Base-by-base conservation (phyloP, 768 basidiomycete species). In the Neoboletus magnificus region DNA sequence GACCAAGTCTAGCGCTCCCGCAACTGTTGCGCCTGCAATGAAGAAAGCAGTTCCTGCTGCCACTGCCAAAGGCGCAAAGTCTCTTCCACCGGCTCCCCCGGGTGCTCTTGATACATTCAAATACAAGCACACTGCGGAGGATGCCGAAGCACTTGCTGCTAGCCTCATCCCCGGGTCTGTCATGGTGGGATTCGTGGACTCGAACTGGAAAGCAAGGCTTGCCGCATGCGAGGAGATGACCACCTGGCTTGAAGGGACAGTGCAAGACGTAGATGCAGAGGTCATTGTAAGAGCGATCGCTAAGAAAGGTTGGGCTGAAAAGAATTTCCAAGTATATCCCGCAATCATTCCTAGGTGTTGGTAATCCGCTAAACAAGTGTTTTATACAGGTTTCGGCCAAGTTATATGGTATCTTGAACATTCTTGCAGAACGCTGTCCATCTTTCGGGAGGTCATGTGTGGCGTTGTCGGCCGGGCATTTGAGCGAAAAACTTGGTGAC, bases 261-360 rank as follows among this genome's bases (percentile, higher is more conserved):
- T 84, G 13, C 78, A 81, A 33, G 76, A 78, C 0, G 73, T 91
- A 1, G 96, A 99, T 61, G 85, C 88, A 13, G 97, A 99, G 71
- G 84, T 99, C 5, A 65, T 99, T 36, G 83, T 98, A 20, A 81
- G 96, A 25, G 86, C 89, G 61, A 73, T 98, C 56, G 86, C 83
- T 4, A 98, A 96, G 78, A 93, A 91, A 60, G 93, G 95, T 3
- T 98, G 93, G 94, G 82, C 79, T n/a, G 97, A 99, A 75, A 98
- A 97, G 78, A 99, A 98, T 66, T 99, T 99, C 62, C 96, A 99
- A 77, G 95, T 90, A 56, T 53, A 29, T 47, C 72, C 65, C 23
- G 5, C 22, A 29, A 52, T 41, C 49, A 1, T 6, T 32, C 15
- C 27, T 7, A 30, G 23, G 29, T n/a, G 13, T 48, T 40, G n/a